A percentile compares a stretch with the other conserved stretches of the same genome.
phyloP scores from a whole-genome alignment of 129 eudicot genomes.

The Sambucus nigra region DNA sequence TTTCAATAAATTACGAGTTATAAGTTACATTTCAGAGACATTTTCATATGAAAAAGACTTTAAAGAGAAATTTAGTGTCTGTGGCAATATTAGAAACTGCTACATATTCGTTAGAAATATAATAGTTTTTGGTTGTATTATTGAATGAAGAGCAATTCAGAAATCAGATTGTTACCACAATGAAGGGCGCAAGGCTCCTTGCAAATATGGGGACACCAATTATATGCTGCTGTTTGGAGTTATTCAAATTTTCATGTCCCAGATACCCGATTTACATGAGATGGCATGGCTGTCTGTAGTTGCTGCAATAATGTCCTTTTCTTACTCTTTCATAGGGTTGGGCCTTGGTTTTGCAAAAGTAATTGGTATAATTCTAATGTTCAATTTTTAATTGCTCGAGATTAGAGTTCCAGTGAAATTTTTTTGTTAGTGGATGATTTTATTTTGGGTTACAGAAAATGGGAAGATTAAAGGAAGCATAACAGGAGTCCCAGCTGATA shows the following conservation, averaged over 20 bases:
- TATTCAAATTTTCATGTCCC: conserved; percentile 50
- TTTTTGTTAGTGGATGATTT: not conserved
- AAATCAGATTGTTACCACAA: conserved; percentile 64
- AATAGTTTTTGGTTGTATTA: not conserved
- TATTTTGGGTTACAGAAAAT: conserved; percentile 33
- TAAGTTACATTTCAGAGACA: too few relatives aligned
- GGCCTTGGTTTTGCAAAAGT: conserved; percentile 61
- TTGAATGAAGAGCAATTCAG: conserved; percentile 47
- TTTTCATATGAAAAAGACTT: too few relatives aligned
- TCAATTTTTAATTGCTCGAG: not conserved
- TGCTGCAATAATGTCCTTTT: conserved; percentile 73
- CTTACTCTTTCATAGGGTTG: conserved; percentile 57
- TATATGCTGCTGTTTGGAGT: conserved; percentile 54
- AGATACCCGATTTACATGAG: conserved; percentile 65
- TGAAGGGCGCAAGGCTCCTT: conserved; percentile 40
- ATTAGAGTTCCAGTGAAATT: not conserved
- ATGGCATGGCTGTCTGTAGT: conserved; percentile 58
- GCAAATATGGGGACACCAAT: conserved; percentile 28
- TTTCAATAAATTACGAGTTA: too few relatives aligned
- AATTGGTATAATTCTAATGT: conserved; percentile 19
- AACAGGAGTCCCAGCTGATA: conserved; percentile 49
- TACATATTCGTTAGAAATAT: not conserved
- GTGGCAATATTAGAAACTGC: too few relatives aligned
- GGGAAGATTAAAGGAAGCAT: conserved; percentile 62
- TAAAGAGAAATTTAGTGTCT: too few relatives aligned